Evolutionary conservation across 306 rosid species (phyloP), one percentile per base, ranked within the genome.

Genomic region (Amphicarpaea edgeworthii): DNA sequence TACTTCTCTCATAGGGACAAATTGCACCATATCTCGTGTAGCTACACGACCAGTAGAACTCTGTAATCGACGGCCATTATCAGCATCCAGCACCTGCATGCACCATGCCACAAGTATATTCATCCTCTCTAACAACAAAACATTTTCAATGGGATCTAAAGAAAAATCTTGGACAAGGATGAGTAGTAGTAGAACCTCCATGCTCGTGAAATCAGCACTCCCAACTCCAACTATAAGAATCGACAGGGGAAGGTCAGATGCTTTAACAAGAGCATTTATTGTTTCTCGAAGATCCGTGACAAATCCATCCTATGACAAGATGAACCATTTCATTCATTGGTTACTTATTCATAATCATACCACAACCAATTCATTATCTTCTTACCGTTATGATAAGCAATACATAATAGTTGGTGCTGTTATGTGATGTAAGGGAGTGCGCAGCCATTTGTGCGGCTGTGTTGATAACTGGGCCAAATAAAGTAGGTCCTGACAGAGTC

Each of bases 171-270:
- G 24, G 51, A 68, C 15, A 43, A 24, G 63, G 66, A 47, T 45
- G 9, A 62, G 37, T 3, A 11, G 42, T 59, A 12, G 42, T 59
- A 50, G 30, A 17, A 91, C 98, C 97, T 95, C 91, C 97, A 92
- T 95, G 80, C 86, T 86, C 5, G 65, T 77, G 84, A 92, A 95
- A 81, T 92, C 90, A 20, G 97, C 97, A 37, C 26, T 64, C 38
- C 97, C 99, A 57, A 95, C 96, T 62, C 98, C 98, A 53, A 95
- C 97, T 30, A 95, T 80, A 9, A 95, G 97, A 80, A 95, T 16
- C 3, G 97, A 92, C 16, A 95, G 40, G 15, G 97, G 99, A 73
- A 95, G 93, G 70, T 95, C 95, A 73, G 96, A 95, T 73, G 97
- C 96, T 60, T 70, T 89, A 21, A 95, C 97, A 67, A 95, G 12